A percentile compares a stretch with the other conserved stretches of the same genome.
Conservation (phyloP, 163 green algal species). For the Prototheca cutis region DNA sequence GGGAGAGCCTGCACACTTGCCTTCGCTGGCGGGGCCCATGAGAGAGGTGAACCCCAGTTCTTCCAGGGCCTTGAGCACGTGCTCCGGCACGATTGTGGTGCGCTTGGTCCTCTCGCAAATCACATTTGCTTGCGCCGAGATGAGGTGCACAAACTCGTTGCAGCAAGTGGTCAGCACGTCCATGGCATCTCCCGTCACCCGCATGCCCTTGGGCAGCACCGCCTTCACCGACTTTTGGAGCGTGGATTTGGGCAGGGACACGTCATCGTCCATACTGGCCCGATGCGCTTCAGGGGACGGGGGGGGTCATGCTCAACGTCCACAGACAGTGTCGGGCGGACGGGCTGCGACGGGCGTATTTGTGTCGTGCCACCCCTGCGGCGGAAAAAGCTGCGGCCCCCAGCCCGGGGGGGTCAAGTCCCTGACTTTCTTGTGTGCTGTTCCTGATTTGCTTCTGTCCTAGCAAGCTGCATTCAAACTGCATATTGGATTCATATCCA, state of each 20-base stretch:
- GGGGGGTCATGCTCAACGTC: too few species aligned
- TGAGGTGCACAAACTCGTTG: constrained; percentile 30
- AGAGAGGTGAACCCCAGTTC: constrained; percentile 24
- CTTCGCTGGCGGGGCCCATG: background rate
- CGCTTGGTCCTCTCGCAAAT: constrained; percentile 27
- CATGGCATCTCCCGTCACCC: constrained; percentile 16
- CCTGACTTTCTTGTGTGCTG: too few species aligned
- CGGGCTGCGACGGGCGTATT: too few species aligned
- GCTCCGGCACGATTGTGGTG: constrained; percentile 23
- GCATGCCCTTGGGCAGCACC: constrained; percentile 20
- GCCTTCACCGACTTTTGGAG: constrained; percentile 23
- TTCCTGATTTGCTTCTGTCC: too few species aligned
- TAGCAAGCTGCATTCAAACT: too few species aligned
- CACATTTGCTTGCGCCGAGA: constrained; percentile 24
- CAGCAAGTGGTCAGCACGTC: constrained; percentile 27
- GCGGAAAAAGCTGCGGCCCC: too few species aligned
- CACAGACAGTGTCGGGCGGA: too few species aligned
- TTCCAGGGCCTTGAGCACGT: constrained; percentile 25
- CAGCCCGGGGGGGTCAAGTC: too few species aligned
- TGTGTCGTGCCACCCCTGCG: too few species aligned
- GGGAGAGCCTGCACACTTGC: constrained; percentile 1
- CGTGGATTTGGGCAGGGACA: constrained; percentile 20
- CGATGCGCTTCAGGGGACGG: too few species aligned
- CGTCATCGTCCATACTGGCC: constrained; percentile 18
- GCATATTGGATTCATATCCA: too few species aligned